Percentiles rank a stretch among this genome's conserved stretches.
These are phyloP conservation scores for Nicotiana otophora DNA, from an alignment of 257 asterid species.

Conservation along the genomic window DNA sequence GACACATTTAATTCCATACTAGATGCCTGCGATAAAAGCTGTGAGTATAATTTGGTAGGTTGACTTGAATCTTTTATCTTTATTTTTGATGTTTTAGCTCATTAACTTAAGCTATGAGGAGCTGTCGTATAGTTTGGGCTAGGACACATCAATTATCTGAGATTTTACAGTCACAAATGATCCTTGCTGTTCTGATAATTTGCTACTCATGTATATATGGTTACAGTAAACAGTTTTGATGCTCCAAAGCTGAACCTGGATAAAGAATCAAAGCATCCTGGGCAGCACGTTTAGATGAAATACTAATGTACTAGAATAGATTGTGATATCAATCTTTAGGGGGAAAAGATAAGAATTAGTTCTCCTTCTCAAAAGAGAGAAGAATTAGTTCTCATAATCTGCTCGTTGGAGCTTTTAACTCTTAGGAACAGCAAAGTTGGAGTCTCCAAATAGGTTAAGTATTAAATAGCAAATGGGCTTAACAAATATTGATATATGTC, in stretches of 20 bases:
- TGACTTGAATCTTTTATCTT: slow-evolving; percentile 16
- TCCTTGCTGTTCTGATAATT: neutral
- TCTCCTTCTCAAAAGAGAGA: neutral
- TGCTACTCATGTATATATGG: neutral
- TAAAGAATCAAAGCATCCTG: neutral
- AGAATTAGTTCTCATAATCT: neutral
- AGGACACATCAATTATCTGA: neutral
- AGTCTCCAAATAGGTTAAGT: neutral
- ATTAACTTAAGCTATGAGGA: slow-evolving; percentile 3
- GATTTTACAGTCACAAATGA: neutral
- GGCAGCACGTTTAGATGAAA: neutral
- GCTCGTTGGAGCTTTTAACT: neutral
- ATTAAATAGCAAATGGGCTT: neutral
- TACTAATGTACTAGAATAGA: neutral
- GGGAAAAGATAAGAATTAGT: neutral
- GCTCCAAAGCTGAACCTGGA: neutral
- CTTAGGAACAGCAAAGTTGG: neutral
- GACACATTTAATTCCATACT: slow-evolving; percentile 53
- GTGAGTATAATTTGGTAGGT: slow-evolving; percentile 76
- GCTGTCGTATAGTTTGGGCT: neutral
- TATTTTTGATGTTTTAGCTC: neutral
- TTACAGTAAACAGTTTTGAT: neutral
- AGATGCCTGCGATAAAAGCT: slow-evolving; percentile 60
- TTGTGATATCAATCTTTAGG: neutral
- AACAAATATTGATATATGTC: neutral